Evolutionary conservation across 2,329 filamentous ascomycete genomes (phyloP), one percentile per base, ranked within the genome.

Genomic region (Nothophaeocryptopus gaeumannii): DNA sequence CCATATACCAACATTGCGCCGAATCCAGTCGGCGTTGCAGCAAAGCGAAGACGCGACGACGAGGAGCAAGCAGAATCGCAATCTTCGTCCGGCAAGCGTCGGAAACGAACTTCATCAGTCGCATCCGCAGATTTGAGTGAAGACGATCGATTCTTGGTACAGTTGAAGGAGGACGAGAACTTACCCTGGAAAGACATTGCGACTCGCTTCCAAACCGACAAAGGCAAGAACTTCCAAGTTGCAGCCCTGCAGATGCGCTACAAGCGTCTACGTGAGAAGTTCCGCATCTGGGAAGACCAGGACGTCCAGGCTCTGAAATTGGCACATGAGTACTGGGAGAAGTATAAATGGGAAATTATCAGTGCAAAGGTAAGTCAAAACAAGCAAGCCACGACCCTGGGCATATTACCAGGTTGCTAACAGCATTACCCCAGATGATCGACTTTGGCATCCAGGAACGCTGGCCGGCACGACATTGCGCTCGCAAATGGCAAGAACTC

Each of bases 151-250:
- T 63, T 78, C 14, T 70, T 80, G 8, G 65, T 79, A 12, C 68
- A 71, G 51, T 68, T 79, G 39, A 78, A 78, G 50, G 75, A 79
- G 50, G 74, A 78, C 41, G 75, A 79, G 47, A 70, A 66, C 30
- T 71, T 79, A 47, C 73, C 76, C 0, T 80, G 77, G 77, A 79
- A 79, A 59, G 77, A 78, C 50, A 79, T 79, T 51, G 74, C 74
- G 8, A 67, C 69, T 5, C 73, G 73, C 15, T 78, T 79, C 62
- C 69, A 74, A 47, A 69, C 68, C 10, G 74, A 78, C 29, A 65
- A 74, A 26, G 74, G 74, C 48, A 74, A 77, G 58, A 68, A 64
- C 4, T 74, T 76, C 53, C 73, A 78, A 54, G 74, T 78, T 41
- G 74, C 77, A 3, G 75, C 76, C 7, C 65, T 80, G 30, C 77